Evolutionary conservation across 352 stramenopile genomes (phyloP), one percentile per base, ranked within the genome.

Genomic region (Paralagenidium karlingii): DNA sequence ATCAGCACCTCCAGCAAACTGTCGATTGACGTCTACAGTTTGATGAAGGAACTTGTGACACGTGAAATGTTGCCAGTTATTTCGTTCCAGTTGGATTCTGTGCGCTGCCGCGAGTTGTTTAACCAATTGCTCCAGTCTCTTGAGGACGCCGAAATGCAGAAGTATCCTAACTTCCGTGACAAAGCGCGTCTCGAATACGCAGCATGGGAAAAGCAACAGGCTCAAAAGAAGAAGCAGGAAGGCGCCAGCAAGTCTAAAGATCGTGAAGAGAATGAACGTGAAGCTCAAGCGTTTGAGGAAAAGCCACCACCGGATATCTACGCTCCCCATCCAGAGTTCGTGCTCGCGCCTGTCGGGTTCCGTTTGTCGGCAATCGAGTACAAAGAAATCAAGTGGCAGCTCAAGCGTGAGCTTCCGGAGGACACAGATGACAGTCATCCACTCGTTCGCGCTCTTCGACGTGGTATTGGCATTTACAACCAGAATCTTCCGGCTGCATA

Each of bases 391-490:
- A 84, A 83, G 43, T 89, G 73, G 67, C 71, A 88, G 53, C 49
- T 90, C n/a, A 70, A 74, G 50, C 70, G 71, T 40, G 74, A 88
- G 34, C 47, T 88, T 8, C 88, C 77, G 5, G 77, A 87, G 33
- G 73, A 82, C 16, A 84, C 71, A 7, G 77, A 88, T 40, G 77
- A 90, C 41, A 71, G 74, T 27, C 77, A 90, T 47, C 65, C 75
- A 8, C 53, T 90, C 8, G 75, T 90, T 20, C 77, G 77, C 16
- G 87, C 91, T 42, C 67, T 98, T 24, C 87, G 93, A 52, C 86
- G 94, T 62, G 94, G 94, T 56, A 97, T 99, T 65, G 95, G 88
- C 21, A 97, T 99, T 46, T 98, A 98, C 74, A 98, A 97, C 49
- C 94, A 98, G 56, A 96, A 98, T 58, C 89, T 98, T 47, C 92